Base-by-base conservation (phyloP, 805 yeast genomes). In the Candida orba region DNA sequence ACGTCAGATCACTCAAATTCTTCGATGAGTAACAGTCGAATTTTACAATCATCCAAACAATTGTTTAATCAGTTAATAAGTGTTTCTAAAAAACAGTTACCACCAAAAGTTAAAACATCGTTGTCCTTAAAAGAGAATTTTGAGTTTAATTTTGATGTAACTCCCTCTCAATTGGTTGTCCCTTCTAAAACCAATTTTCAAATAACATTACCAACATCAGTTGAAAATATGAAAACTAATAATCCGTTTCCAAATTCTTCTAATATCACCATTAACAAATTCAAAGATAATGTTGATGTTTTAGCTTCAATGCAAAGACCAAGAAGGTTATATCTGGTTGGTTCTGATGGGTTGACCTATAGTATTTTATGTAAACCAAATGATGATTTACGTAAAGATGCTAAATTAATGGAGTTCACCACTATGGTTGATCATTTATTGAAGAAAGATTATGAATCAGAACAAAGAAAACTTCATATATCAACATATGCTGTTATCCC, bases 321-420 rank as follows among this genome's bases (percentile, higher is more conserved):
- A 0, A 77, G 87, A 52, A 81, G 85, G 50, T 67, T 93, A 8
- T 77, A 77, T 13, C 66, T 91, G 3, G 62, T 76, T 34, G 99
- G 98, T 0, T 78, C 86, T 3, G 86, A 91, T 63, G 90, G 91
- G 8, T 64, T 65, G n/a, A 61, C 67, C 1, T 90, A 90, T 58
- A 75, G 82, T 17, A 71, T 93, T 14, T 72, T 93, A 65, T 81
- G 95, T 53, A 93, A 93, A 58, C 79, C 82, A 8, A 75, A 79
- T 49, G 99, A 93, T 63, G 99, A 93, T 65, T 81, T 95, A 17
- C 68, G 98, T 50, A 95, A 95, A 57, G 99, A 95, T 67, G 93
- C 96, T 4, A 84, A 95, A 53, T 77, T 91, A 41, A 84, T 89
- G 84, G 72, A 95, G 53, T 83, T 93, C 53, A 87, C 97, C 0